Evolutionary conservation across 805 yeast species (phyloP), one percentile per base, ranked within the genome.

Genomic region (Pichia kluyveri): DNA sequence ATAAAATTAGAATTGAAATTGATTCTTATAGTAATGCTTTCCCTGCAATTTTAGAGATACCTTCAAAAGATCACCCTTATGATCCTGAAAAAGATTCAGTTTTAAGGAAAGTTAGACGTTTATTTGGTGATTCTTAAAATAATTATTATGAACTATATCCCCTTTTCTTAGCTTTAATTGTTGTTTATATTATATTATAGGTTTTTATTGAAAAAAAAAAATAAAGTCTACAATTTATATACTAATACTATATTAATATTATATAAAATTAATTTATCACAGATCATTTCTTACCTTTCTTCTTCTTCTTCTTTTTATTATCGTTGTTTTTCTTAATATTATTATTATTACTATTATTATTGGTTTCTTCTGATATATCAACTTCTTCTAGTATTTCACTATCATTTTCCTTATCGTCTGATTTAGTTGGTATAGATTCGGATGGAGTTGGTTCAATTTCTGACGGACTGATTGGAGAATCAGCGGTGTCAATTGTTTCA

Each of bases 61-160:
- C 99, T 28, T 88, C 97, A 15, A 93, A 93, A 71, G 99, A 93
- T 62, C 98, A 93, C 66, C 98, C 99, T 23, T 93, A 93, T 66
- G 95, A 93, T 66, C 99, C 99, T 19, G 98, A 91, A 66, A 93
- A 91, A 79, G 99, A 93, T 68, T 84, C 96, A 19, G 89, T 93
- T 39, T 75, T 93, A 68, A 83, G 91, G 69, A 85, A 96, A 65
- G 99, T 93, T 34, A 84, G 96, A 72, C 82, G 96, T 64, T 71
- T 93, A 54, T 90, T 91, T 70, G 98, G 99, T 41, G 98, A 93
- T 69, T 47, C 47, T 36, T 48, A 42, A 26, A 32, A 12, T 32
- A 8, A 14, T 12, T 32, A 7, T 12, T 12, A 32, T 14, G 3
- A 11, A 10, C 8, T 30, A 9, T 30, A 10, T 30, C 26, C 32